Percentiles rank a stretch among this genome's conserved stretches.
These are phyloP conservation scores for Lippia alba DNA, from an alignment of 305 asterid genomes.

Conservation along the genomic window DNA sequence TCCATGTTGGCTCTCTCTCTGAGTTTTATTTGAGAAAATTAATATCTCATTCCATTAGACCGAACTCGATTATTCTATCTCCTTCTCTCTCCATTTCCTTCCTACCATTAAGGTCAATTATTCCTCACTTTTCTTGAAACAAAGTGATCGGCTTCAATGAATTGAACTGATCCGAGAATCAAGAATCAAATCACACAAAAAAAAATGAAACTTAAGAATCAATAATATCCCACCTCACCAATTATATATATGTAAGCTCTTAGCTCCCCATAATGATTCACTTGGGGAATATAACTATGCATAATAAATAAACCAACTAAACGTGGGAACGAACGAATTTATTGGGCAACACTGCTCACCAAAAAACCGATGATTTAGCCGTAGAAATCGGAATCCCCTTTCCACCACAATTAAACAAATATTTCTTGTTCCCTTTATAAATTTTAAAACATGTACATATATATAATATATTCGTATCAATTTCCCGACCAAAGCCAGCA, in stretches of 20 bases:
- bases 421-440: slow-evolving; percentile 32
- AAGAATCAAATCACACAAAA: slow-evolving; percentile 32
- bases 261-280: slow-evolving; percentile 12
- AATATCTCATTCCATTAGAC: no score
- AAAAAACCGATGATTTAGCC: slow-evolving; percentile 52
- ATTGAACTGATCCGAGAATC: slow-evolving; percentile 28
- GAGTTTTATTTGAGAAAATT: no score
- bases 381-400: slow-evolving; percentile 44
- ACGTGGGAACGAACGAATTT: slow-evolving; percentile 25
- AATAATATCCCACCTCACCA: slow-evolving; percentile 10
- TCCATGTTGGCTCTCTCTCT: no score
- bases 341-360: no score
- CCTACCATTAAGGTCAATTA: background rate
- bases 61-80: no score
- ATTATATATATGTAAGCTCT: background rate
- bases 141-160: slow-evolving; percentile 22
- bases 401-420: slow-evolving; percentile 23
- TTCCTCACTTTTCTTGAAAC: slow-evolving; percentile 19
- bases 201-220: slow-evolving; percentile 28
- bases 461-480: background rate
- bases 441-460: background rate
- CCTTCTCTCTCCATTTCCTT: no score
- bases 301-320: slow-evolving; percentile 2
- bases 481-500: slow-evolving; percentile 25
- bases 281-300: slow-evolving; percentile 17